Conservation (phyloP, 169 alveolate species). For the Eimeria sp. region DNA sequence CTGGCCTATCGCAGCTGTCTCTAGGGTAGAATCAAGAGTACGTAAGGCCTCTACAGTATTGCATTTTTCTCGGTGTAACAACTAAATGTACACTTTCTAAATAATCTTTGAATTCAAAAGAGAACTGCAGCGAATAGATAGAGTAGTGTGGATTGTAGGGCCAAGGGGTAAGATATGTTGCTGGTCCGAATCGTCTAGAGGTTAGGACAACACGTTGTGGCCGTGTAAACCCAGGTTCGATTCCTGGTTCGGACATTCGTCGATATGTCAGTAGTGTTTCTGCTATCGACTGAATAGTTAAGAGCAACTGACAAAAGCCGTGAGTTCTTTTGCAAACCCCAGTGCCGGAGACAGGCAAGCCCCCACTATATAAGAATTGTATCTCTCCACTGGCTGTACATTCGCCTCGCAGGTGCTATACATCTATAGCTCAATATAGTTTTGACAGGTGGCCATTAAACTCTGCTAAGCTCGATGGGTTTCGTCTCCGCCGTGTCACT, state of each 20-base stretch:
- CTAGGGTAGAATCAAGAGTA: not conserved
- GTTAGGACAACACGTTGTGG: conserved; percentile 98
- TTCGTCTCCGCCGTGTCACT: conserved; percentile 20
- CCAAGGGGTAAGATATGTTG: not conserved
- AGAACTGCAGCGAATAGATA: not conserved
- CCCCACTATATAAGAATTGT: not conserved
- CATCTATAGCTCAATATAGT: not conserved
- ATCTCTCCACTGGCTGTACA: not conserved
- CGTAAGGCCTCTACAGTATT: too few species aligned
- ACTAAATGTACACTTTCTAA: not conserved
- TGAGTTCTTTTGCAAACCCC: not conserved
- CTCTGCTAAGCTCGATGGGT: not conserved
- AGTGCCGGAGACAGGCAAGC: not conserved
- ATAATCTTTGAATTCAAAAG: not conserved
- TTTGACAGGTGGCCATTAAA: not conserved
- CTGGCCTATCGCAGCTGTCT: not conserved
- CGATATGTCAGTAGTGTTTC: too few species aligned
- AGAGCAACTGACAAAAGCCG: too few species aligned
- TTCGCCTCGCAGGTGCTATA: not conserved
- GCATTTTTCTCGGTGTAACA: too few species aligned
- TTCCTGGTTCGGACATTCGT: conserved; percentile 95
- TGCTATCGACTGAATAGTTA: too few species aligned
- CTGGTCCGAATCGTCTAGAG: conserved; percentile 97
- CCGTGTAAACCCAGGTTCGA: conserved; percentile 97
- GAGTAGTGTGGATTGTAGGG: not conserved